Conservation (phyloP, 2,329 filamentous ascomycete genomes). For the Cercospora sp. region DNA sequence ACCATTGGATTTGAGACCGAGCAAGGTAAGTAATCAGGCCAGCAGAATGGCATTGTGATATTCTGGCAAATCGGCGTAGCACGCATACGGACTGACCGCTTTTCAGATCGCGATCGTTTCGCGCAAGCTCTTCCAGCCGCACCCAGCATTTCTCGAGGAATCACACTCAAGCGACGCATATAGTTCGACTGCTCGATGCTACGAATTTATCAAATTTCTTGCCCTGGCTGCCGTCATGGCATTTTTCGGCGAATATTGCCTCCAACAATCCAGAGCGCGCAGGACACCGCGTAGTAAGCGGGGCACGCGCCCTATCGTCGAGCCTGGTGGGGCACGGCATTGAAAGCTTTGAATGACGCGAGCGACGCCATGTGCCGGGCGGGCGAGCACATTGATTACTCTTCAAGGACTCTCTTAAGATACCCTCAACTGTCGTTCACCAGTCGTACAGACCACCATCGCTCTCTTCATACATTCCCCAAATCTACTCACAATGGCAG, state of each 20-base stretch:
- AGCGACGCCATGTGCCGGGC: background rate
- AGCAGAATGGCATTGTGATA: background rate
- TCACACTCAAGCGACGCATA: conserved; percentile 45
- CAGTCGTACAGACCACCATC: background rate
- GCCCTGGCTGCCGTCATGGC: background rate
- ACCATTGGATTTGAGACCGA: conserved; percentile 80
- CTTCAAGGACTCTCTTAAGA: background rate
- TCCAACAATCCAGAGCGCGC: background rate
- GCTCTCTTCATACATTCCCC: background rate
- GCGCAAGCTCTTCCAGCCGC: conserved; percentile 48
- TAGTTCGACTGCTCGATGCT: conserved; percentile 18
- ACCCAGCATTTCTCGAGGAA: conserved; percentile 42
- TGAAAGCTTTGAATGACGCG: background rate
- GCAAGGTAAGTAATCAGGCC: conserved; percentile 37
- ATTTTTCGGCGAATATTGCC: background rate
- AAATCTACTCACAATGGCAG: conserved; percentile 13
- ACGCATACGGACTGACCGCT: conserved; percentile 26
- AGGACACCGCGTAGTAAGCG: background rate
- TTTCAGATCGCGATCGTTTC: conserved; percentile 49
- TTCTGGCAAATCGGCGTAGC: background rate
- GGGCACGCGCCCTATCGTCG: background rate
- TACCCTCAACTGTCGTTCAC: background rate
- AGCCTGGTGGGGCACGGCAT: background rate
- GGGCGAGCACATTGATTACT: background rate
- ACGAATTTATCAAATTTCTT: background rate